Evolutionary conservation across 1,284 basidiomycete species (phyloP), one percentile per base, ranked within the genome.

Genomic region (Leccinum holopus): DNA sequence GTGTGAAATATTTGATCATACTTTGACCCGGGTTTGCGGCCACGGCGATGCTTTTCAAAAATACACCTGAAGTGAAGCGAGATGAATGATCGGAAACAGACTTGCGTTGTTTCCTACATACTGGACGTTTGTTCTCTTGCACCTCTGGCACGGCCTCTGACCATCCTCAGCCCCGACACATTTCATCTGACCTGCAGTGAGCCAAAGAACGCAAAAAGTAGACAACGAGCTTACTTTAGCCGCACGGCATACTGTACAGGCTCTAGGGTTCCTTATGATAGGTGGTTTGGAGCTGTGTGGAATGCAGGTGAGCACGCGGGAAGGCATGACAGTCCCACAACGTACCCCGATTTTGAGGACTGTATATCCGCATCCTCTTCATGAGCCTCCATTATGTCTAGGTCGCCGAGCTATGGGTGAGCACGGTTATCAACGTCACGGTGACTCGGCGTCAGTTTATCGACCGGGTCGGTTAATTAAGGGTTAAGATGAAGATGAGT

Each of bases 11-110:
- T 59, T 47, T 32, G 53, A 61, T 62, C 81, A 51, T 71, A 93
- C 91, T 92, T 93, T 76, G 91, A 92, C 67, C 91, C 91, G n/a
- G 91, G 91, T 71, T 93, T 93, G 62, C 91, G 85, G 51, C 91
- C 91, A 49, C 91, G 85, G 57, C 91, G 84, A 75, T 93, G 91
- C 74, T 93, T 93, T 78, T 93, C 91, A 69, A 93, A 93, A 44
- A 92, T 67, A 70, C 90, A 92, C 65, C 90, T 91, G 68, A 61
- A 64, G 58, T 52, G 61, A 54, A 58, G 66, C 65, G 66, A 67
- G 60, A 52, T 67, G 57, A 61, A 59, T 21, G 53, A 63, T 32
- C 58, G 60, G 55, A 56, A 59, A 56, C 58, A 63, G 25, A 62
- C 57, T 59, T 37, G 55, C 55, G 59, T 67, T 68, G 72, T 76